A percentile compares a stretch with the other conserved stretches of the same genome.
Conservation (phyloP, 495 filamentous ascomycete species). For the Delitschia confertaspora region DNA sequence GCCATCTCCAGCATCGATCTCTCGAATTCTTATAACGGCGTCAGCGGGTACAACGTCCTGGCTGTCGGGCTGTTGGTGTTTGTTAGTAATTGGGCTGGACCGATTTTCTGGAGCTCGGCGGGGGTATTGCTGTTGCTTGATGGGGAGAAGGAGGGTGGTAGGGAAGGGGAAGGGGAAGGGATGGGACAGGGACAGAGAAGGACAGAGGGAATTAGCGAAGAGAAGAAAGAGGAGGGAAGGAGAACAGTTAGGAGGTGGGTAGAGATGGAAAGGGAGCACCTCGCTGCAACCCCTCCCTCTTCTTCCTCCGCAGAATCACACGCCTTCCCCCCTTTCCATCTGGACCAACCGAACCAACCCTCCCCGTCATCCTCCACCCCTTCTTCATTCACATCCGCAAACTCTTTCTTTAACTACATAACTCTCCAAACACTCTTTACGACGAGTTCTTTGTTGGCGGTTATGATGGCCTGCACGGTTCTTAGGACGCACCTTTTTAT, state of each 20-base stretch:
- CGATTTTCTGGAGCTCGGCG: conserved; percentile 73
- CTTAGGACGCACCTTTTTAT: conserved; percentile 90
- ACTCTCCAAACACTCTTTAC: conserved; percentile 58
- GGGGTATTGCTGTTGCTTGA: conserved; percentile 45
- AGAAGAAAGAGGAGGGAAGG: conserved; percentile 1
- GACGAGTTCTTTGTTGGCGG: conserved; percentile 50
- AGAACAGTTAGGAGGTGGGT: conserved; percentile 2
- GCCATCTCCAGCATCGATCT: conserved; percentile 72
- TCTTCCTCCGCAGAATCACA: too few relatives aligned
- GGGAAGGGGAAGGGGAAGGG: conserved; percentile 9
- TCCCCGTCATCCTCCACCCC: too few relatives aligned
- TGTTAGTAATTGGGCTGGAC: conserved; percentile 80
- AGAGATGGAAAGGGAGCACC: too few relatives aligned
- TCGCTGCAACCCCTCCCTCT: too few relatives aligned
- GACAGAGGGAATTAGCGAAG: background rate
- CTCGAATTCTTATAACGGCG: conserved; percentile 40
- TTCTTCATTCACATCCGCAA: too few relatives aligned
- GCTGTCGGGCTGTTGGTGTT: conserved; percentile 71
- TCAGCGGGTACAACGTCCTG: conserved; percentile 47
- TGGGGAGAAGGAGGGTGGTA: background rate
- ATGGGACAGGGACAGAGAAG: conserved; percentile 12
- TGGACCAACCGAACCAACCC: too few relatives aligned
- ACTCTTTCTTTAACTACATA: conserved; percentile 39
- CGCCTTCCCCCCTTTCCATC: too few relatives aligned
- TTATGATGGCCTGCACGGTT: conserved; percentile 82